Conservation (phyloP, 1,139 yeast genomes). For the Geotrichum fermentans region DNA sequence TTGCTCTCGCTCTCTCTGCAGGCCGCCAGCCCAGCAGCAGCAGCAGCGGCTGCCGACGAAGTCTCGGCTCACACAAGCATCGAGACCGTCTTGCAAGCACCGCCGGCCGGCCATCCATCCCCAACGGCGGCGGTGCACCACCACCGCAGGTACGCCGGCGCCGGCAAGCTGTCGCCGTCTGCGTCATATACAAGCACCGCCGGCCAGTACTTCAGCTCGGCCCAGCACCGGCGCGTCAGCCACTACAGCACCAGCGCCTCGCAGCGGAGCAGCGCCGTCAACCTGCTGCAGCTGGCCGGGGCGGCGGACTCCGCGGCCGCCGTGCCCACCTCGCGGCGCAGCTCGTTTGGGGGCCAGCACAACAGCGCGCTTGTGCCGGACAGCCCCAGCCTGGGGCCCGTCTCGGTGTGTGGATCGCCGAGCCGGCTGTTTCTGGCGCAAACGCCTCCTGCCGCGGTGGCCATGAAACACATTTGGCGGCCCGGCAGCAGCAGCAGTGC, state of each 20-base stretch:
- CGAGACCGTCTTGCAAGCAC: background rate
- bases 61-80: background rate
- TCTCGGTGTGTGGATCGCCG: conserved; percentile 4
- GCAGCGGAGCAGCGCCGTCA: conserved; percentile 1
- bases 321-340: background rate
- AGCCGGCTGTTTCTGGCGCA: background rate
- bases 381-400: conserved; percentile 5
- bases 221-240: background rate
- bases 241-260: conserved; percentile 1
- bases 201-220: conserved; percentile 1
- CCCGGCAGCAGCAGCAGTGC: background rate
- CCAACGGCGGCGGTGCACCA: background rate
- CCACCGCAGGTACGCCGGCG: background rate
- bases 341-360: background rate
- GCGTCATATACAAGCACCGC: background rate
- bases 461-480: background rate
- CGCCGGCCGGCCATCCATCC: background rate
- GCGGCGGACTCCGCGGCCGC: background rate
- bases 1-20: background rate
- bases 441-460: background rate
- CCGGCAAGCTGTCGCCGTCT: background rate
- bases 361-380: background rate
- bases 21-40: background rate
- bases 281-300: conserved; percentile 1
- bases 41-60: background rate